phyloP scores from a whole-genome alignment of 129 eudicot genomes.

The Lactuca sativa region DNA sequence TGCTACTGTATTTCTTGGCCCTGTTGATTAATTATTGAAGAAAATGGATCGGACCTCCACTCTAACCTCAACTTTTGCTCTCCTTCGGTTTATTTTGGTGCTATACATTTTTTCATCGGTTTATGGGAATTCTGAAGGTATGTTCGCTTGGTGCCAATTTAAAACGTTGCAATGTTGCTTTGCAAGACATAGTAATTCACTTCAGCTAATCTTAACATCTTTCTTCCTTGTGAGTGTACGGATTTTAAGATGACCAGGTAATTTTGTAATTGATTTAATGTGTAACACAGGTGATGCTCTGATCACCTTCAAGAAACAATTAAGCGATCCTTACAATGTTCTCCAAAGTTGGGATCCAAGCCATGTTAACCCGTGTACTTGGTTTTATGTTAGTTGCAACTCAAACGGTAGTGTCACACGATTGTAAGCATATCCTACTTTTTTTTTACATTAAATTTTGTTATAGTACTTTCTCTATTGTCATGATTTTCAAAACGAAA shows the following conservation, averaged over 20 bases:
- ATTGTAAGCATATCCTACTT: slow-evolving; percentile 42
- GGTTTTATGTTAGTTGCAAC: slow-evolving; percentile 71
- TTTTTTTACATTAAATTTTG: not conserved
- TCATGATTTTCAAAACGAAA: not conserved
- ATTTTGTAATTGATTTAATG: not conserved
- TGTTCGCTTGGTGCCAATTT: slow-evolving; percentile 9
- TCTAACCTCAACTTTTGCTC: slow-evolving; percentile 20
- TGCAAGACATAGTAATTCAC: no score
- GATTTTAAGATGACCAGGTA: no score
- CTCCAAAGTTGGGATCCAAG: slow-evolving; percentile 62
- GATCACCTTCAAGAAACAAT: slow-evolving; percentile 38
- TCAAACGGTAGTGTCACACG: slow-evolving; percentile 52
- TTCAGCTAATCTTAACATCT: not conserved
- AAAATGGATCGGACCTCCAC: slow-evolving; percentile 42
- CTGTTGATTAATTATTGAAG: not conserved
- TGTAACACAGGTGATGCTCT: slow-evolving; percentile 53
- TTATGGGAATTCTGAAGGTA: slow-evolving; percentile 55
- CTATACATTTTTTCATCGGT: slow-evolving; percentile 26
- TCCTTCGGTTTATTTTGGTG: slow-evolving; percentile 38
- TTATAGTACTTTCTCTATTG: slow-evolving; percentile 8
- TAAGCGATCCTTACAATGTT: slow-evolving; percentile 58
- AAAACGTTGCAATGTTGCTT: not conserved
- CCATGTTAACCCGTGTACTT: slow-evolving; percentile 67
- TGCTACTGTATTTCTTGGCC: not conserved
- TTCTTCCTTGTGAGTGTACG: not conserved